These are phyloP conservation scores for Didymella pomorum DNA, from an alignment of 2,329 filamentous ascomycete species.

Conservation along the genomic window DNA sequence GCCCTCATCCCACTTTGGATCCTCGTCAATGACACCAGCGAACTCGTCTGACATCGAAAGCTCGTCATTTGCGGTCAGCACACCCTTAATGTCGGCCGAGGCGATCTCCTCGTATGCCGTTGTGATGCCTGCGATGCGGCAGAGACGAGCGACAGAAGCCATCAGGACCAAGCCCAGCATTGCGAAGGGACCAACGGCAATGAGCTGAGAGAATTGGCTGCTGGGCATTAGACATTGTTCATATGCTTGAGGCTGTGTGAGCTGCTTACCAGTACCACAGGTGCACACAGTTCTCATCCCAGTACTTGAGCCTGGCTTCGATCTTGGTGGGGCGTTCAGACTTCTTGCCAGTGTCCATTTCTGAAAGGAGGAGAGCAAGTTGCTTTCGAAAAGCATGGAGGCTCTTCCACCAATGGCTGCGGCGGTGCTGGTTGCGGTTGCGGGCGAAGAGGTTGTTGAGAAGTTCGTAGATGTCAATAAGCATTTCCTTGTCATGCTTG, in stretches of 20 bases:
- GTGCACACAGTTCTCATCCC: constrained; percentile 50
- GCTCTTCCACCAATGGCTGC: constrained; percentile 80
- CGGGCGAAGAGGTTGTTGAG: constrained; percentile 80
- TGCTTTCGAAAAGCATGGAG: constrained; percentile 76
- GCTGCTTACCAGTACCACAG: constrained; percentile 48
- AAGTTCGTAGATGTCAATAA: constrained; percentile 58
- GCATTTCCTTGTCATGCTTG: constrained; percentile 41
- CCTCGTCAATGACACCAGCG: constrained; percentile 35
- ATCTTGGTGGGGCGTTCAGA: constrained; percentile 33
- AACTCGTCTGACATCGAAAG: constrained; percentile 48
- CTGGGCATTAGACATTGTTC: constrained; percentile 10
- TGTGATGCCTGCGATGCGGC: constrained; percentile 52
- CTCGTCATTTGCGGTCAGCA: constrained; percentile 54
- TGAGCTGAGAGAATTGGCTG: constrained; percentile 55
- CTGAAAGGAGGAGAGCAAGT: constrained; percentile 61
- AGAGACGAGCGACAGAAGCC: constrained; percentile 52
- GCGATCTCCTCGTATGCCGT: constrained; percentile 53
- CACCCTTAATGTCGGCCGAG: constrained; percentile 52
- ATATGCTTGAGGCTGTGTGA: not conserved
- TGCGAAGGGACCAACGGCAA: constrained; percentile 56
- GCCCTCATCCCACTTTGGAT: constrained; percentile 44
- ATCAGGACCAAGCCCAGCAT: constrained; percentile 56
- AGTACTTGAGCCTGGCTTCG: constrained; percentile 46
- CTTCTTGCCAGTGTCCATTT: constrained; percentile 34
- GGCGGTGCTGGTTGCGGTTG: constrained; percentile 90